phyloP scores from a whole-genome alignment of 1,284 basidiomycete genomes.

The Malassezia furfur region DNA sequence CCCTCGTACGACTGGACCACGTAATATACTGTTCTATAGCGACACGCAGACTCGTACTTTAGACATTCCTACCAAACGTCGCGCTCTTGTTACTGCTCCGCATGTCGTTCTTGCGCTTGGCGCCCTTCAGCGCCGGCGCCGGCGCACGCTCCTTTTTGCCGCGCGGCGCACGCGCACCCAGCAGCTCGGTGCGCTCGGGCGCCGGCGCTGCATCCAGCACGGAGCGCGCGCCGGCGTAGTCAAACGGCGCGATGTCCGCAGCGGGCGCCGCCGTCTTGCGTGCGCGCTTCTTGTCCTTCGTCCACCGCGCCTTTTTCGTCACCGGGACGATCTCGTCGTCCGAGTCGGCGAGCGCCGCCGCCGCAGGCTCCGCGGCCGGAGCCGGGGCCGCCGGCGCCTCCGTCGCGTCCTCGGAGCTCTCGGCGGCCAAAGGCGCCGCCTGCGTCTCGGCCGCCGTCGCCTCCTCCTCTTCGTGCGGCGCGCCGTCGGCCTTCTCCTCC shows the following conservation, averaged over 20 bases:
- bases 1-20: not conserved
- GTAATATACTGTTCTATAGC: not conserved
- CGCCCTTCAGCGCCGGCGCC: not conserved
- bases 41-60: no score
- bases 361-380: not conserved
- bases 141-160: not conserved
- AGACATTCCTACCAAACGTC: slow-evolving; percentile 4
- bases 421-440: not conserved
- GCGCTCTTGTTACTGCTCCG: slow-evolving; percentile 12
- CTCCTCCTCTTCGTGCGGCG: not conserved
- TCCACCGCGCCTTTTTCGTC: slow-evolving; percentile 10
- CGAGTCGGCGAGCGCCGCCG: not conserved
- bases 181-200: not conserved
- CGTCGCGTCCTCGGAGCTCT: not conserved
- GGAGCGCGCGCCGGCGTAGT: slow-evolving; percentile 2
- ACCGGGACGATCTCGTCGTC: slow-evolving; percentile 5
- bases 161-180: no score
- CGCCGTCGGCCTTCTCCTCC: not conserved
- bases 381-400: not conserved
- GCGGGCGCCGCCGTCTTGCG: not conserved
- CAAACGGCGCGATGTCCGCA: slow-evolving; percentile 8
- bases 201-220: slow-evolving; percentile 5
- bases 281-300: slow-evolving; percentile 7
- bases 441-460: not conserved
- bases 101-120: slow-evolving; percentile 5